phyloP scores from a whole-genome alignment of 75 land plant species.

The Isoetes taiwanensis region DNA sequence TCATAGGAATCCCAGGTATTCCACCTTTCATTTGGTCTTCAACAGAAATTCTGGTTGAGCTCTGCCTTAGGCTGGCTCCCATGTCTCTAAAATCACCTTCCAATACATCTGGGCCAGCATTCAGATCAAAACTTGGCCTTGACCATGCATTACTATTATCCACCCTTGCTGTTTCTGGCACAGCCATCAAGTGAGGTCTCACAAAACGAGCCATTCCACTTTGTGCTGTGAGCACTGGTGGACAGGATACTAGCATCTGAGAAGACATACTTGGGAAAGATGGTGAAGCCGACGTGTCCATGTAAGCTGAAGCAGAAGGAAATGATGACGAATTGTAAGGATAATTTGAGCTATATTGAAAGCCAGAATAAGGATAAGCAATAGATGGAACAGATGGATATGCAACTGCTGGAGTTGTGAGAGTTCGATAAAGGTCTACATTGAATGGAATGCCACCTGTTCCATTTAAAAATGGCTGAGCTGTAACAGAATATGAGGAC shows the following conservation, averaged over 20 bases:
- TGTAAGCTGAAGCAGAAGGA: slow-evolving; percentile 16
- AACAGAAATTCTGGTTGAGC: slow-evolving; percentile 20
- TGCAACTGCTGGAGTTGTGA: slow-evolving; percentile 45
- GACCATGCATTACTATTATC: slow-evolving; percentile 35
- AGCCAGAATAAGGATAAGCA: slow-evolving; percentile 40
- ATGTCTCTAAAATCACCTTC: slow-evolving; percentile 52
- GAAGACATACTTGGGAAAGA: slow-evolving; percentile 30
- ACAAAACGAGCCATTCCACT: slow-evolving; percentile 25
- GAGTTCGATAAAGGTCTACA: slow-evolving; percentile 32
- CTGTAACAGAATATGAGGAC: slow-evolving; percentile 33
- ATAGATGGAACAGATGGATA: slow-evolving; percentile 27
- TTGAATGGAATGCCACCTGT: slow-evolving; percentile 12
- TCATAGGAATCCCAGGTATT: slow-evolving; percentile 25
- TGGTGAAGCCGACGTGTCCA: slow-evolving; percentile 30
- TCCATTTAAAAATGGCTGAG: slow-evolving; percentile 9
- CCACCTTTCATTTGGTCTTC: slow-evolving; percentile 15
- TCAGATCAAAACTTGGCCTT: slow-evolving; percentile 62
- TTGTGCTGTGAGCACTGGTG: too few species aligned
- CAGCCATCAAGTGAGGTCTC: slow-evolving; percentile 47
- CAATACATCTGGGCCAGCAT: slow-evolving; percentile 61
- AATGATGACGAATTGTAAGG: slow-evolving; percentile 38
- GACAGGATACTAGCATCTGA: slow-evolving; percentile 26
- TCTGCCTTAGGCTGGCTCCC: slow-evolving; percentile 11
- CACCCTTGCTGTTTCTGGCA: slow-evolving; percentile 25
- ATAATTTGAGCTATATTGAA: slow-evolving; percentile 40